These are phyloP conservation scores for Fusarium sp. DNA, from an alignment of 2,329 filamentous ascomycete genomes.

Conservation along the genomic window DNA sequence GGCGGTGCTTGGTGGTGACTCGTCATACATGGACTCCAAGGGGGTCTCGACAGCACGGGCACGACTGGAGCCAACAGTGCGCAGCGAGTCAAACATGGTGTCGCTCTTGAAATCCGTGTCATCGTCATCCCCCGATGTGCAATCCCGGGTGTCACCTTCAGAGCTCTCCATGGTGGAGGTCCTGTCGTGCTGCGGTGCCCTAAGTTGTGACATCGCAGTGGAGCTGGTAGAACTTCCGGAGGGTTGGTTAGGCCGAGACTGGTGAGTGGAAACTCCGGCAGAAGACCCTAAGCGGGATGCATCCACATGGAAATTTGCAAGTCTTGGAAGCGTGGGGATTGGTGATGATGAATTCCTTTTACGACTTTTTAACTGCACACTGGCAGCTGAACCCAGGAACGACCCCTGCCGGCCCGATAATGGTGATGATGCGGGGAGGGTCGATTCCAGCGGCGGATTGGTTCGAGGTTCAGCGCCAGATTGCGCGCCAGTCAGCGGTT, in stretches of 20 bases:
- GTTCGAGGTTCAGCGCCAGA: conserved; percentile 45
- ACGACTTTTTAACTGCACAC: conserved; percentile 46
- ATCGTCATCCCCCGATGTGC: conserved; percentile 78
- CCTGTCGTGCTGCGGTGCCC: conserved; percentile 49
- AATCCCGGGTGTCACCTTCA: conserved; percentile 73
- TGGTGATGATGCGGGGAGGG: conserved; percentile 41
- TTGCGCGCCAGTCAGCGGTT: conserved; percentile 56
- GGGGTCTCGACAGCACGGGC: conserved; percentile 76
- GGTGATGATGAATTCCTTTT: conserved; percentile 66
- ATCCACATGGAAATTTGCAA: conserved; percentile 68
- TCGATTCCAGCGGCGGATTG: conserved; percentile 43
- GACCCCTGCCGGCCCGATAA: conserved; percentile 38
- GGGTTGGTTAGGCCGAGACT: conserved; percentile 55
- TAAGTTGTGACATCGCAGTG: conserved; percentile 55
- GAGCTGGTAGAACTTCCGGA: conserved; percentile 58
- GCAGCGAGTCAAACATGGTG: conserved; percentile 80
- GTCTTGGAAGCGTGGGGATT: conserved; percentile 63
- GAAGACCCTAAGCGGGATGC: conserved; percentile 60
- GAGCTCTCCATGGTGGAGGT: conserved; percentile 75
- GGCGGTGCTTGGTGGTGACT: conserved; percentile 73
- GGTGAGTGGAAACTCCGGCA: conserved; percentile 52
- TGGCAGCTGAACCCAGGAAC: conserved; percentile 44
- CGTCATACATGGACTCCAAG: conserved; percentile 84
- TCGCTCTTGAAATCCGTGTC: conserved; percentile 84
- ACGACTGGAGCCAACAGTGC: conserved; percentile 76